Percentiles rank a stretch among this genome's conserved stretches.
phyloP scores from a whole-genome alignment of 306 rosid genomes.

The Malus sylvestris region DNA sequence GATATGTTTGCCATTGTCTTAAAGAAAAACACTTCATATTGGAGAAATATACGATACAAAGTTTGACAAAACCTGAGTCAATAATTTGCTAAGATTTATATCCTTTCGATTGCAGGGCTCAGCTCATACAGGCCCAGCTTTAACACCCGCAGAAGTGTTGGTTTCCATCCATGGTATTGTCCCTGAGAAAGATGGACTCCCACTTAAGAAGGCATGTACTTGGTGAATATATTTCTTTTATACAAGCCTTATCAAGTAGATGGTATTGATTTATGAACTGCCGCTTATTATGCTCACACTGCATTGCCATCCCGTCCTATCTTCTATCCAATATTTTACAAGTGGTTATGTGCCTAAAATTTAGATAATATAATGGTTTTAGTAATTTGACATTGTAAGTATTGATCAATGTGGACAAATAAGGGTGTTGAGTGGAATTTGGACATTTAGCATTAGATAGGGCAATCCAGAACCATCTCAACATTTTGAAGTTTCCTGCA shows the following conservation, averaged over 20 bases:
- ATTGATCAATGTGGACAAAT: not conserved
- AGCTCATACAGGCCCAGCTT: slow-evolving; percentile 97
- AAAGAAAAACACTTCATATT: not conserved
- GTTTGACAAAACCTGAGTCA: not conserved
- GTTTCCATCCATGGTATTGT: slow-evolving; percentile 88
- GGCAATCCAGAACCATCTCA: not conserved
- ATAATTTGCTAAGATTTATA: not conserved
- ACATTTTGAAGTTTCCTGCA: not conserved
- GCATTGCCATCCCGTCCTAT: not conserved
- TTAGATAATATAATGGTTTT: not conserved
- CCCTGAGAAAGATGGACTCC: slow-evolving; percentile 81
- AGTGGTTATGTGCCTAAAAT: not conserved
- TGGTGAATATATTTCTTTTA: not conserved
- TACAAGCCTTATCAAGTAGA: not conserved
- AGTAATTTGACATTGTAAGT: not conserved
- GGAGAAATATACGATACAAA: not conserved
- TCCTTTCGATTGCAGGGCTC: slow-evolving; percentile 62
- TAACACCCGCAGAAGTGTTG: slow-evolving; percentile 90
- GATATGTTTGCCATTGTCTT: not conserved
- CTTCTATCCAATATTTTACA: not conserved
- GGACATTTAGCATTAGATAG: not conserved
- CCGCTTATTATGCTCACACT: slow-evolving; percentile 2
- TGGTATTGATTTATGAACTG: slow-evolving; percentile 2
- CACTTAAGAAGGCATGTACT: slow-evolving; percentile 80
- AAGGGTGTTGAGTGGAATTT: not conserved